Percentiles rank a stretch among this genome's conserved stretches.
phyloP scores from a whole-genome alignment of 768 basidiomycete genomes.

The Gloeopeniophorella convolvens region DNA sequence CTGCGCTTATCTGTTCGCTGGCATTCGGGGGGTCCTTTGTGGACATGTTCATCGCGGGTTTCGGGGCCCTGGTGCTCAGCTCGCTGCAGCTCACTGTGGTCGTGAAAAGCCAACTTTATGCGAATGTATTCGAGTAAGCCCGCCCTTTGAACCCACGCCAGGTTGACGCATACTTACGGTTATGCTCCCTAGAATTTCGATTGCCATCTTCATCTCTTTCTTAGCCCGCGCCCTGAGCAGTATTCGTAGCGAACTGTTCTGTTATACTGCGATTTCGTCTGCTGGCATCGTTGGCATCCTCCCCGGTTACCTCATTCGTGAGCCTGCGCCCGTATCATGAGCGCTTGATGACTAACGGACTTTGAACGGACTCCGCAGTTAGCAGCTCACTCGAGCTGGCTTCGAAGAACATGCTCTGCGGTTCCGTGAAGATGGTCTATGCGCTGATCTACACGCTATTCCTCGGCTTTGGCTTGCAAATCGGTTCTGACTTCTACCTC shows the following conservation, averaged over 20 bases:
- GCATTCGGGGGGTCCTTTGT: conserved; percentile 79
- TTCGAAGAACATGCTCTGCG: conserved; percentile 75
- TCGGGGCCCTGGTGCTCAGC: conserved; percentile 58
- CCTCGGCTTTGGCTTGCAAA: conserved; percentile 75
- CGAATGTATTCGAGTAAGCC: conserved; percentile 84
- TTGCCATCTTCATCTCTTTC: conserved; percentile 76
- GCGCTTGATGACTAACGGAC: neutral
- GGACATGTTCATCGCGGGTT: conserved; percentile 75
- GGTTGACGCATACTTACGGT: conserved; percentile 10
- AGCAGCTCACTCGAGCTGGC: conserved; percentile 77
- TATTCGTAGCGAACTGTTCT: conserved; percentile 69
- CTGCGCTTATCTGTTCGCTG: conserved; percentile 72
- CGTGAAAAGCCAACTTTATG: conserved; percentile 69
- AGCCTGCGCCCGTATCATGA: conserved; percentile 22
- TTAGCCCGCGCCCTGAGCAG: conserved; percentile 74
- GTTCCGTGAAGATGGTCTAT: conserved; percentile 80
- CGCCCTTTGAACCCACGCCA: neutral
- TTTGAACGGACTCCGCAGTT: conserved; percentile 41
- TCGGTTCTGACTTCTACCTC: conserved; percentile 73
- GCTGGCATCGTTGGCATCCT: conserved; percentile 81
- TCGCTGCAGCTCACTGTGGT: conserved; percentile 67
- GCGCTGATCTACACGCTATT: conserved; percentile 79
- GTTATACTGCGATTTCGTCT: conserved; percentile 85
- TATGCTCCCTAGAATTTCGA: conserved; percentile 52
- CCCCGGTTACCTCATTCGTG: conserved; percentile 79